Conservation (phyloP, 1,284 basidiomycete genomes). For the Pisolithus thermaeus region DNA sequence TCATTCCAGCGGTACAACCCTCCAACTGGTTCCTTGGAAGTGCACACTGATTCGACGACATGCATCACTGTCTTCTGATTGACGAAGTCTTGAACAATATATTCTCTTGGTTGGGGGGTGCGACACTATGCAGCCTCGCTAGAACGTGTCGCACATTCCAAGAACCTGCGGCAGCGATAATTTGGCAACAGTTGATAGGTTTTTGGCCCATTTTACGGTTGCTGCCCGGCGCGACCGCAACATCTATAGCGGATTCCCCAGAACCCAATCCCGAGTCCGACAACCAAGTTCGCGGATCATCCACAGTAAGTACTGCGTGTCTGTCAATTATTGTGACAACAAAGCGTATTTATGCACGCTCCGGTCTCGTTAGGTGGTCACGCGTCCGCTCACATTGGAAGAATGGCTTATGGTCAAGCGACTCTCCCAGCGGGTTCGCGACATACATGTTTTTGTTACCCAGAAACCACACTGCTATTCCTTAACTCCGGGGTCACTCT, state of each 20-base stretch:
- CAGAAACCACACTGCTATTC: not conserved
- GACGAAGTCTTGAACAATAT: not conserved
- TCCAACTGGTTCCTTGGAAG: not conserved
- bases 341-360: too few species aligned
- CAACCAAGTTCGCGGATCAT: not conserved
- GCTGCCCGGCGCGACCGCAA: not conserved
- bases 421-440: not conserved
- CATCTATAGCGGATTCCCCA: not conserved
- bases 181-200: not conserved
- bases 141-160: not conserved
- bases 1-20: too few species aligned
- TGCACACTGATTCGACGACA: not conserved
- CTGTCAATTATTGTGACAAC: not conserved
- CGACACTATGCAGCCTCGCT: not conserved
- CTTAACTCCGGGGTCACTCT: not conserved
- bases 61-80: not conserved
- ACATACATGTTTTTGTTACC: not conserved
- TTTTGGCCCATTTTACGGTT: not conserved
- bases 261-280: not conserved
- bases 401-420: not conserved
- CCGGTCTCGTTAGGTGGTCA: not conserved
- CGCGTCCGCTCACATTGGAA: not conserved
- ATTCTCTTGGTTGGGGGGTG: not conserved
- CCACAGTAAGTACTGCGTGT: not conserved
- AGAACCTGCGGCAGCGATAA: not conserved